Percentiles rank a stretch among this genome's conserved stretches.
phyloP scores from a whole-genome alignment of 2,329 filamentous ascomycete genomes.

The Pyrenochaeta sp. region DNA sequence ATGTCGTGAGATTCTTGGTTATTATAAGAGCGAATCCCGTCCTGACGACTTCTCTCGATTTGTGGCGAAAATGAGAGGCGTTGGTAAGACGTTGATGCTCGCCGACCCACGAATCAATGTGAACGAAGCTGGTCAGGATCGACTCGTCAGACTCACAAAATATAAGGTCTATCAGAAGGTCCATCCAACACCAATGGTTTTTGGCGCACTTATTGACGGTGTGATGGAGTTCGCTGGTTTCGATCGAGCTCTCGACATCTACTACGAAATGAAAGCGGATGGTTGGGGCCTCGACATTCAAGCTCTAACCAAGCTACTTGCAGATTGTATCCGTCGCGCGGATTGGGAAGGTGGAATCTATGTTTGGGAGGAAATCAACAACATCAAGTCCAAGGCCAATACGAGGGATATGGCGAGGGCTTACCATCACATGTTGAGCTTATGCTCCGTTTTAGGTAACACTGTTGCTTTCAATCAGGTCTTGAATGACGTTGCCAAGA shows the following conservation, averaged over 20 bases:
- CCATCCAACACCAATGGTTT: slow-evolving; percentile 54
- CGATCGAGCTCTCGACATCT: slow-evolving; percentile 52
- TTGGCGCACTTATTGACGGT: slow-evolving; percentile 51
- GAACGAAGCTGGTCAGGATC: slow-evolving; percentile 35
- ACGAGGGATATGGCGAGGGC: slow-evolving; percentile 32
- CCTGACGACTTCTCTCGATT: slow-evolving; percentile 47
- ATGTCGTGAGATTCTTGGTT: slow-evolving; percentile 49
- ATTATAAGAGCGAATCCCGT: slow-evolving; percentile 46
- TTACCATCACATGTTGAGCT: slow-evolving; percentile 41
- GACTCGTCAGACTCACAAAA: slow-evolving; percentile 32
- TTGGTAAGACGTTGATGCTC: slow-evolving; percentile 48
- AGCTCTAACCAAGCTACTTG: slow-evolving; percentile 49
- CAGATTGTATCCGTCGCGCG: slow-evolving; percentile 48
- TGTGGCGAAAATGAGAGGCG: slow-evolving; percentile 53
- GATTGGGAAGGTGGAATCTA: slow-evolving; percentile 47
- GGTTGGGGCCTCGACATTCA: slow-evolving; percentile 55
- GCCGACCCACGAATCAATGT: slow-evolving; percentile 50
- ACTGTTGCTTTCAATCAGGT: slow-evolving; percentile 42
- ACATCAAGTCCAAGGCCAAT: slow-evolving; percentile 33
- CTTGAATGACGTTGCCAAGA: slow-evolving; percentile 32
- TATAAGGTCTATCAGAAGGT: slow-evolving; percentile 53
- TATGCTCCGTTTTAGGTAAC: slow-evolving; percentile 42
- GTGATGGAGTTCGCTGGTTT: slow-evolving; percentile 55
- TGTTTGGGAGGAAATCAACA: slow-evolving; percentile 54
- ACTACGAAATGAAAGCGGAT: slow-evolving; percentile 51